Conservation (phyloP, 169 alveolate species). For the Cryptosporidium parvum region DNA sequence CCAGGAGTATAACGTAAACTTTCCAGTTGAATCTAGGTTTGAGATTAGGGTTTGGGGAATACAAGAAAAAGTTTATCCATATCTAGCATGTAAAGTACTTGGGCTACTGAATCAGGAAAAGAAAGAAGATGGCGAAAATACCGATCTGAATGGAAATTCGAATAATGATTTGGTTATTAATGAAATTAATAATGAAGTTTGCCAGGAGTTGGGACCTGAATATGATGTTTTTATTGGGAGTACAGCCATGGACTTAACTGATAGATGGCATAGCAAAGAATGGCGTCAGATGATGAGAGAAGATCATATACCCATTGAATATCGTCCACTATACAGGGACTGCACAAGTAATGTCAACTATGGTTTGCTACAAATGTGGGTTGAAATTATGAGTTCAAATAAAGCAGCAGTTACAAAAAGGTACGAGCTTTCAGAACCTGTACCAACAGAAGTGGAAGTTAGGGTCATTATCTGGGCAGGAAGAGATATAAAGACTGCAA, state of each 20-base stretch:
- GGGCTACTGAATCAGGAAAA: conserved; percentile 20
- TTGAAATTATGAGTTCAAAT: conserved; percentile 84
- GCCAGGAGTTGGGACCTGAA: conserved; percentile 78
- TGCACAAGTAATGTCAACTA: conserved; percentile 65
- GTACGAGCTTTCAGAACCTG: conserved; percentile 84
- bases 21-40: conserved; percentile 85
- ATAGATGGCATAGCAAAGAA: conserved; percentile 89
- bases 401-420: conserved; percentile 84
- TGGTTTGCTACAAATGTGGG: conserved; percentile 87
- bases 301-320: conserved; percentile 88
- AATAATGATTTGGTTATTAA: conserved; percentile 22
- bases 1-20: conserved; percentile 84
- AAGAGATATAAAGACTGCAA: conserved; percentile 71
- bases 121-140: neutral
- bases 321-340: conserved; percentile 82
- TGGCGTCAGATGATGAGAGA: conserved; percentile 91
- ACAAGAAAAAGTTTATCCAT: conserved; percentile 76
- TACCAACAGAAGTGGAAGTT: conserved; percentile 85
- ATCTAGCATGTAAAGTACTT: conserved; percentile 59
- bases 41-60: conserved; percentile 80
- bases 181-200: conserved; percentile 76
- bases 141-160: neutral
- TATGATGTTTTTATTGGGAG: conserved; percentile 87
- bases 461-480: conserved; percentile 84
- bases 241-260: conserved; percentile 89